Base-by-base conservation (phyloP, 352 stramenopile species). In the Phytophthora palmivora region DNA sequence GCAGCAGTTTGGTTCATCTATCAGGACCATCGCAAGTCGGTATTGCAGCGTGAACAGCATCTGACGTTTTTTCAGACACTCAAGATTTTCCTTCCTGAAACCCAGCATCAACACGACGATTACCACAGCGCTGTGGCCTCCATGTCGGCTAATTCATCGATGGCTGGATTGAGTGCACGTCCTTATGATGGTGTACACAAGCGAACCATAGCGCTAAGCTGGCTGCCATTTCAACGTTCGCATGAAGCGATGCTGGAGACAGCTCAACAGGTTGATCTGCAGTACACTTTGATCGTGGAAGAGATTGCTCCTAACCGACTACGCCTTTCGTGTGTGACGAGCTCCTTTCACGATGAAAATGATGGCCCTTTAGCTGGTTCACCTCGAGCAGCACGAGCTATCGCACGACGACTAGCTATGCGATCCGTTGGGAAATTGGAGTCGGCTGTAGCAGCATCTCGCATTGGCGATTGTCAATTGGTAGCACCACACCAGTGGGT, bases 1-100 rank as follows among this genome's bases (percentile, higher is more conserved):
- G 71, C 77, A n/a, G 76, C 79, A 32, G 56, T 90, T n/a, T 85
- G 77, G 77, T 85, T 90, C 22, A 58, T 66, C 11, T 71, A 88
- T 37, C 81, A 87, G 48, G 79, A 82, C 33, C 63, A 74, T 32
- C 67, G 75, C 38, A 84, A 83, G 49, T 70, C 81, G 2, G 57
- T 86, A 12, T 47, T 87, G 41, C 63, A 77, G 37, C 72, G 74
- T 24, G 72, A 88, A 50, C 82, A 84, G 46, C 59, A 76, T 48
- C 56, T 90, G 39, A 82, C 76, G 39, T 84, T 88, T 41, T 90
- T 88, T 55, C 81, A 90, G 53, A 82, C 79, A 11, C 58, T 90
- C 16, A 82, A 84, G 61, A 52, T 89, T 19, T 78, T 89, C 36
- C 56, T 80, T 3, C 79, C 79, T 0, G 75, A 87, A 45, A 72